A percentile compares a stretch with the other conserved stretches of the same genome.
These are phyloP conservation scores for Fusarium sp. DNA, from an alignment of 2,329 filamentous ascomycete genomes.

Conservation along the genomic window DNA sequence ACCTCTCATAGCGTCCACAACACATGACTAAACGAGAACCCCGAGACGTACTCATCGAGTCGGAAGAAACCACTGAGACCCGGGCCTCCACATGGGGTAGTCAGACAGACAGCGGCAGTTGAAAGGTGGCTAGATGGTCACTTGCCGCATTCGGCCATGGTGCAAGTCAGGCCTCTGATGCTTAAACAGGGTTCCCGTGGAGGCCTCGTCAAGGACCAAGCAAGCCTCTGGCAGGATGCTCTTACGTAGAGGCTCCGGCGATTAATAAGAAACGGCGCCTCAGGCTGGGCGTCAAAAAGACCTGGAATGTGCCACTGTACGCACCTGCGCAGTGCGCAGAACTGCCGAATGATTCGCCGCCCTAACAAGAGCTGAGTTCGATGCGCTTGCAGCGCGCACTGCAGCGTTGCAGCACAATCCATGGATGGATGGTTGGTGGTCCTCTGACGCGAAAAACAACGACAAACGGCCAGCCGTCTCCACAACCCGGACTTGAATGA, in stretches of 20 bases:
- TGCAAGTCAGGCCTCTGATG: not conserved
- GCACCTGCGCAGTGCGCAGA: slow-evolving; percentile 5
- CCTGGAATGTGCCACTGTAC: slow-evolving; percentile 24
- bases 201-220: slow-evolving; percentile 18
- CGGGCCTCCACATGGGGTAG: slow-evolving; percentile 23
- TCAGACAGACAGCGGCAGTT: slow-evolving; percentile 32
- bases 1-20: slow-evolving; percentile 16
- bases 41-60: slow-evolving; percentile 15
- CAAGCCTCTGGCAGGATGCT: not conserved
- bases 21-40: slow-evolving; percentile 19
- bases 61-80: slow-evolving; percentile 19
- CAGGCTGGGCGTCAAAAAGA: slow-evolving; percentile 6
- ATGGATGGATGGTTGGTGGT: not conserved
- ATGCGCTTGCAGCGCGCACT: not conserved
- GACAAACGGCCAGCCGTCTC: slow-evolving; percentile 7
- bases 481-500: slow-evolving; percentile 23
- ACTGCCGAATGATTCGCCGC: slow-evolving; percentile 24
- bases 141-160: slow-evolving; percentile 4
- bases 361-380: slow-evolving; percentile 5
- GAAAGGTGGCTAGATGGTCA: slow-evolving; percentile 11
- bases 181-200: not conserved
- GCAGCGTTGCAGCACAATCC: not conserved
- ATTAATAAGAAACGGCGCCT: slow-evolving; percentile 18
- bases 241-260: not conserved
- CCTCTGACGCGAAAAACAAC: slow-evolving; percentile 8